These are phyloP conservation scores for Striga hermonthica DNA, from an alignment of 305 asterid species.

Conservation along the genomic window DNA sequence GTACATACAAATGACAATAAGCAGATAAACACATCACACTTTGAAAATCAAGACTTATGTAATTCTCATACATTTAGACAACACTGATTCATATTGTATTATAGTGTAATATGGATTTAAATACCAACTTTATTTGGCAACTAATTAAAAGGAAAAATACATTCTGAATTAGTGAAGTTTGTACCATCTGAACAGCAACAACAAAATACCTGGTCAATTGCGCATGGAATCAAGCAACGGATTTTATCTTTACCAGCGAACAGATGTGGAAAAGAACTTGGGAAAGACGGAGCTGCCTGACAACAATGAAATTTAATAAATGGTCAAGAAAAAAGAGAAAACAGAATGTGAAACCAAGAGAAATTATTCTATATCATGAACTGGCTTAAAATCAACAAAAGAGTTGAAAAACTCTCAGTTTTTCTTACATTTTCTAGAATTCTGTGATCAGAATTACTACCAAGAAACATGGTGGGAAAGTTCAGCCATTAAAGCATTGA, in stretches of 20 bases:
- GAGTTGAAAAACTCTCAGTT: too few species aligned
- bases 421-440: too few species aligned
- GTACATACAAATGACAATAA: not conserved
- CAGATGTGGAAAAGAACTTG: constrained; percentile 90
- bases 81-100: constrained; percentile 7
- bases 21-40: not conserved
- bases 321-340: constrained; percentile 3
- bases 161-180: not conserved
- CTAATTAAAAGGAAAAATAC: not conserved
- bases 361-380: too few species aligned
- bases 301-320: constrained; percentile 24
- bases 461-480: too few species aligned
- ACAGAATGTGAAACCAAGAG: not conserved
- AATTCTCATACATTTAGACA: not conserved
- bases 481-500: too few species aligned
- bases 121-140: not conserved
- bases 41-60: not conserved
- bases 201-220: constrained; percentile 80
- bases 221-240: constrained; percentile 94
- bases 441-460: too few species aligned
- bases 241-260: constrained; percentile 65
- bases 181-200: constrained; percentile 8
- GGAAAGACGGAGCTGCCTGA: constrained; percentile 95
- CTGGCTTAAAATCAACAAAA: too few species aligned
- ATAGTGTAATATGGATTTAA: constrained; percentile 7